Percentiles rank a stretch among this genome's conserved stretches.
Conservation (phyloP, 2,329 filamentous ascomycete species). For the Trichophyton benhamiae region DNA sequence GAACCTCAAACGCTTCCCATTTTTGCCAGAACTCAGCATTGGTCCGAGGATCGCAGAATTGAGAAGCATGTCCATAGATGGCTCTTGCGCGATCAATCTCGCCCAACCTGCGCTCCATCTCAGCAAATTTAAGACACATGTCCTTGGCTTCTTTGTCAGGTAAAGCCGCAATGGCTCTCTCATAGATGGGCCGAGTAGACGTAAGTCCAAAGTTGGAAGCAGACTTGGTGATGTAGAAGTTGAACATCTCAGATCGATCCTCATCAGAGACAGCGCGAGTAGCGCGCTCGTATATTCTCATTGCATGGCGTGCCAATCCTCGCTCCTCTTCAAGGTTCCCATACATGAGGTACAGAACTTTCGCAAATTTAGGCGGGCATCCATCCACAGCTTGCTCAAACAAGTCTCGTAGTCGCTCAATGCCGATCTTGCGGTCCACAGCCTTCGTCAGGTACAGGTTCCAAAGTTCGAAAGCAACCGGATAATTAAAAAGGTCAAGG, state of each 20-base stretch:
- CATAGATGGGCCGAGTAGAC: slow-evolving; percentile 89
- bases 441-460: slow-evolving; percentile 96
- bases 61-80: slow-evolving; percentile 91
- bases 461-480: slow-evolving; percentile 96
- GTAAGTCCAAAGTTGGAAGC: slow-evolving; percentile 95
- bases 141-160: slow-evolving; percentile 87
- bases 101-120: slow-evolving; percentile 83
- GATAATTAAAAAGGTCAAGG: slow-evolving; percentile 95
- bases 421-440: slow-evolving; percentile 87
- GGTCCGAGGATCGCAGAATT: slow-evolving; percentile 91
- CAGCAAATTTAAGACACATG: slow-evolving; percentile 98
- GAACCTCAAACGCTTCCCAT: slow-evolving; percentile 95
- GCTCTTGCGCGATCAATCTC: slow-evolving; percentile 91
- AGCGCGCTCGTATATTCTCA: slow-evolving; percentile 97
- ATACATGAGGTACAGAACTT: slow-evolving; percentile 95
- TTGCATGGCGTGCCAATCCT: slow-evolving; percentile 85
- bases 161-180: slow-evolving; percentile 84
- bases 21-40: slow-evolving; percentile 86
- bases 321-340: slow-evolving; percentile 93
- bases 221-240: slow-evolving; percentile 98
- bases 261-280: slow-evolving; percentile 91
- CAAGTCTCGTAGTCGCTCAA: slow-evolving; percentile 83
- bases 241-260: slow-evolving; percentile 93
- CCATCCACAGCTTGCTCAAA: slow-evolving; percentile 96
- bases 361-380: slow-evolving; percentile 90